phyloP scores from a whole-genome alignment of 1,284 basidiomycete genomes.

The Volvariella volvacea region DNA sequence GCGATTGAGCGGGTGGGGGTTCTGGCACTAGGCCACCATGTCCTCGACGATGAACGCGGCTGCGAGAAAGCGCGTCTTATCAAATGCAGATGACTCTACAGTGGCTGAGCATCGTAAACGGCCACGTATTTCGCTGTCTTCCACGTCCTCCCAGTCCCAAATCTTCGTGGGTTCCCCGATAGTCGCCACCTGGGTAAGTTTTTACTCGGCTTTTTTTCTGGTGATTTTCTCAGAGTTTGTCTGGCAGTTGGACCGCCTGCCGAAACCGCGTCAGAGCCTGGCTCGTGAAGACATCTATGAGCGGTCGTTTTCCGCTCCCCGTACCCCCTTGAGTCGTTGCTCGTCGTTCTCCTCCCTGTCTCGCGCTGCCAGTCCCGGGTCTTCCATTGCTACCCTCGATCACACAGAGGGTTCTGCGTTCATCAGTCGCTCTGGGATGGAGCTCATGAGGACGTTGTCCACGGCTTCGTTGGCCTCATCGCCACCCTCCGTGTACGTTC shows the following conservation, averaged over 20 bases:
- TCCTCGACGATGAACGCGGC: neutral
- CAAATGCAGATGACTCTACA: conserved; percentile 12
- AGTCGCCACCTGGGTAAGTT: conserved; percentile 13
- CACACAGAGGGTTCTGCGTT: conserved; percentile 15
- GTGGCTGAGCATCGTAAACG: conserved; percentile 14
- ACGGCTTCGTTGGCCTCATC: conserved; percentile 23
- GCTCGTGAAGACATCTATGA: conserved; percentile 10
- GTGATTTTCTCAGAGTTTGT: neutral
- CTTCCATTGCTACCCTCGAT: neutral
- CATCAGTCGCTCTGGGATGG: conserved; percentile 18
- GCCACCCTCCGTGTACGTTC: conserved; percentile 12
- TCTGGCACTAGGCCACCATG: neutral
- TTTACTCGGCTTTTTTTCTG: too few relatives aligned
- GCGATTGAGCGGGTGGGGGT: too few relatives aligned
- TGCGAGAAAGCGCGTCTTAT: conserved; percentile 16
- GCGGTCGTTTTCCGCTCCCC: conserved; percentile 6
- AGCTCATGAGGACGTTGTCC: conserved; percentile 29
- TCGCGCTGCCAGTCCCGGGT: conserved; percentile 16
- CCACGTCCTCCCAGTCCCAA: conserved; percentile 13
- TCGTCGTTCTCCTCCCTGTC: conserved; percentile 20
- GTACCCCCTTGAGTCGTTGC: conserved; percentile 18
- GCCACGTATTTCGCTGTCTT: conserved; percentile 17
- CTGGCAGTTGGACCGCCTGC: conserved; percentile 13
- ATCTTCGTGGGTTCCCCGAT: conserved; percentile 12
- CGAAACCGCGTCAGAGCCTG: conserved; percentile 13